phyloP scores from a whole-genome alignment of 2,329 filamentous ascomycete genomes.

The Neofusicoccum parvum region DNA sequence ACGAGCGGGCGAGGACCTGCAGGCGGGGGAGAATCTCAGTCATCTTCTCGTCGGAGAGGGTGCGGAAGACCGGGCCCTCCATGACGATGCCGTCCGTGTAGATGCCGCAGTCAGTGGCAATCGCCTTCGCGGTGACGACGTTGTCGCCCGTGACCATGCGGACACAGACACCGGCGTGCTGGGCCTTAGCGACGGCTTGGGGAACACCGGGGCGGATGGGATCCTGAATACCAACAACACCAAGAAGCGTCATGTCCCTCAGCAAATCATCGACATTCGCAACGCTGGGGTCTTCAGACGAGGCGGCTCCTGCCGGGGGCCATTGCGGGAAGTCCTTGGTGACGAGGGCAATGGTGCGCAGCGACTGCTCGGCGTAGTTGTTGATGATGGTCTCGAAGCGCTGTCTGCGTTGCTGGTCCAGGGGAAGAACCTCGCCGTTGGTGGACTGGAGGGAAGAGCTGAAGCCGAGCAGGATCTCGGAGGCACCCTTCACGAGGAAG shows the following conservation, averaged over 20 bases:
- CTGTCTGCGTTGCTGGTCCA: conserved; percentile 6
- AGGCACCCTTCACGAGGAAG: conserved; percentile 59
- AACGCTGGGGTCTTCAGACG: not conserved
- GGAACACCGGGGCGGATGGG: conserved; percentile 74
- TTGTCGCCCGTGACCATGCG: conserved; percentile 89
- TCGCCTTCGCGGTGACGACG: conserved; percentile 75
- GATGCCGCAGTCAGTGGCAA: conserved; percentile 78
- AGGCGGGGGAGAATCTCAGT: conserved; percentile 59
- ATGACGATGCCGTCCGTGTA: conserved; percentile 69
- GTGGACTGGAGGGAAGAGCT: conserved; percentile 24
- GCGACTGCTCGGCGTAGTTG: conserved; percentile 42
- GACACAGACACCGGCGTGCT: conserved; percentile 75
- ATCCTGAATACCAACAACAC: conserved; percentile 79
- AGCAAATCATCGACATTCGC: not conserved
- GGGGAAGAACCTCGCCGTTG: not conserved
- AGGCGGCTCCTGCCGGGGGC: conserved; percentile 28
- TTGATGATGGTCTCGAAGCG: conserved; percentile 36
- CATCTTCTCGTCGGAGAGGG: conserved; percentile 59
- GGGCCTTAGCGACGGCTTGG: conserved; percentile 72
- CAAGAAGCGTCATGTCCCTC: conserved; percentile 43
- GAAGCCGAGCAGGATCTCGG: conserved; percentile 53
- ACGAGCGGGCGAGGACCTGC: conserved; percentile 72
- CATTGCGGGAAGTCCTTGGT: conserved; percentile 44
- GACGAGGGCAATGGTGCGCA: conserved; percentile 46
- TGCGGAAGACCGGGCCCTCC: conserved; percentile 78